phyloP scores from a whole-genome alignment of 23 red algal genomes.

The Gracilaria gracilis region DNA sequence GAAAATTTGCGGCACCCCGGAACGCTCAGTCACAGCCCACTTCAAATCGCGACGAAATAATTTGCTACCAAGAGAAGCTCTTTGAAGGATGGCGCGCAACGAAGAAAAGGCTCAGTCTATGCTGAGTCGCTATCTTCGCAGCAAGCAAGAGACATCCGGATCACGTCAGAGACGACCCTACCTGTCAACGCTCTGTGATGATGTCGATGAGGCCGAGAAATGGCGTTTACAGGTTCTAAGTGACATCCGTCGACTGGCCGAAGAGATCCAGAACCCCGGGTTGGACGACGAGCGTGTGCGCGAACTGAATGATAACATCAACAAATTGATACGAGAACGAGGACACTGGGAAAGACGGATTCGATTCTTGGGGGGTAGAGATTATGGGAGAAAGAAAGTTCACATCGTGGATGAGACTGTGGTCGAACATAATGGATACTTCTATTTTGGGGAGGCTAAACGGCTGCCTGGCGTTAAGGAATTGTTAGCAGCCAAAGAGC shows the following conservation, averaged over 20 bases:
- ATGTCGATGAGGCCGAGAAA: constrained; percentile 78
- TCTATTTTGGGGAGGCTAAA: constrained; percentile 63
- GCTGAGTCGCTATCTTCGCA: constrained; percentile 77
- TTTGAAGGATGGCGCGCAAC: constrained; percentile 72
- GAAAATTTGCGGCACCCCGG: too few species aligned
- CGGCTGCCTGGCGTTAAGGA: constrained; percentile 49
- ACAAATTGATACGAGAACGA: constrained; percentile 80
- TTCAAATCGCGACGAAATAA: too few species aligned
- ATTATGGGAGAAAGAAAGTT: constrained; percentile 39
- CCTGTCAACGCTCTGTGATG: constrained; percentile 79
- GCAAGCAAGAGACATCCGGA: constrained; percentile 53
- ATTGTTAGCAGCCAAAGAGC: constrained; percentile 24
- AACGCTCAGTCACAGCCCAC: too few species aligned
- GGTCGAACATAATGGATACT: constrained; percentile 64
- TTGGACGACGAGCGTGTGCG: constrained; percentile 49
- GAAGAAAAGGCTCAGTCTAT: constrained; percentile 93
- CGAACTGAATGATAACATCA: constrained; percentile 74
- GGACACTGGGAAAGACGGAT: constrained; percentile 85
- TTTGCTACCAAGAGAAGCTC: too few species aligned
- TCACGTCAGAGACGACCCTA: constrained; percentile 62
- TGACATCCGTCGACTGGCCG: constrained; percentile 69
- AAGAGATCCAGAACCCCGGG: constrained; percentile 81
- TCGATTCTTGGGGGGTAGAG: constrained; percentile 66
- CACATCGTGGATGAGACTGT: not conserved
- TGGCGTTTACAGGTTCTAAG: constrained; percentile 80